These are phyloP conservation scores for Didymosphaeria variabile DNA, from an alignment of 2,329 filamentous ascomycete genomes.

Conservation along the genomic window DNA sequence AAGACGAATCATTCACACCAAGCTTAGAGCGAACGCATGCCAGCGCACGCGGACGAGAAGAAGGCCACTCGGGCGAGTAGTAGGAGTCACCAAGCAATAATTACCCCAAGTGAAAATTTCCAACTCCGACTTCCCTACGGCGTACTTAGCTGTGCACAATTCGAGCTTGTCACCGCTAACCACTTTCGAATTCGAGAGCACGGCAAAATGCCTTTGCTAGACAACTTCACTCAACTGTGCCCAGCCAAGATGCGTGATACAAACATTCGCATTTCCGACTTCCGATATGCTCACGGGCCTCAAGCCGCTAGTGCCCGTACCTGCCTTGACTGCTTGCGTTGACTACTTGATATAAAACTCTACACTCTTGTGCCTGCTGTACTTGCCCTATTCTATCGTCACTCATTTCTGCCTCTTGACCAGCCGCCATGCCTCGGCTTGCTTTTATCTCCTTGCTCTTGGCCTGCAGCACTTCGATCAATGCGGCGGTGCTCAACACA, in stretches of 20 bases:
- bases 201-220: neutral
- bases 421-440: conserved; percentile 10
- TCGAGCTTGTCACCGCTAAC: too few species aligned
- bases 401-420: neutral
- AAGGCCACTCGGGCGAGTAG: neutral
- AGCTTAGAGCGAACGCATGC: neutral
- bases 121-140: too few species aligned
- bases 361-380: neutral
- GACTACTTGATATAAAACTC: neutral
- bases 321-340: too few species aligned
- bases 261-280: neutral
- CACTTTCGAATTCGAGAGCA: neutral
- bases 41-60: neutral
- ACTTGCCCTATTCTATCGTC: neutral
- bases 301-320: neutral
- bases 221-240: neutral
- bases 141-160: too few species aligned
- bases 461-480: conserved; percentile 7
- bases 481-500: conserved; percentile 4
- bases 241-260: neutral
- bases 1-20: neutral
- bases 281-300: neutral
- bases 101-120: too few species aligned
- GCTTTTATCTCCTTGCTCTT: conserved; percentile 8
- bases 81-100: too few species aligned